Evolutionary conservation across 371 early-diverging fungal species (phyloP), one percentile per base, ranked within the genome.

Genomic region (Mucor racemosus): DNA sequence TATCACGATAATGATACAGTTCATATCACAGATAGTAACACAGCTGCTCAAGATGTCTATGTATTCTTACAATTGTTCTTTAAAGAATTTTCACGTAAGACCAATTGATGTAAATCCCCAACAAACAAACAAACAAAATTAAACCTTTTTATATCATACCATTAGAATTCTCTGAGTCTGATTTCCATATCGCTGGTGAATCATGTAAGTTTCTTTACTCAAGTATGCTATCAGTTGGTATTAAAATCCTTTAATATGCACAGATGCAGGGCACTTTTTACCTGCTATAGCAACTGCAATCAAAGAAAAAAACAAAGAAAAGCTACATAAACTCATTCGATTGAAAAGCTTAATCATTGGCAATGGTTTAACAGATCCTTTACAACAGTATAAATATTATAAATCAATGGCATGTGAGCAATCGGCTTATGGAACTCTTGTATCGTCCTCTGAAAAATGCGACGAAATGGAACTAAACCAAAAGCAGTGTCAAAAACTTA

Each of bases 281-380:
- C 94, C 94, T 26, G 92, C 91, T 17, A 84, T 91, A 9, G 94
- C 86, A 13, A 76, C 84, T 50, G 86, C 82, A 15, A 87, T 93
- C 64, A 79, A 85, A 40, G 84, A 84, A 53, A 74, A 81, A 55
- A 93, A 93, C 67, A 72, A 86, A 69, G 56, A 74, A 36, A 21
- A 44, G 13, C 14, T 17, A 41, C 14, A 55, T 34, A 26, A 53
- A 14, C 15, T 50, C 41, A 82, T 94, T 77, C 86, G 90, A 60
- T 75, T 94, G 48, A 87, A 85, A 36, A 88, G 90, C 50, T 73
- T 97, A 56, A 78, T 91, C 46, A 92, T 97, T 55, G 97, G 97
- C 36, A 97, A 97, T 74, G 98, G 97, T 1, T 74, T 95, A 70
- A 92, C 92, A 1, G 95, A 96, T 64, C 95, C 95, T n/a, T 76